Evolutionary conservation across 805 yeast species (phyloP), one percentile per base, ranked within the genome.

Genomic region (Lachancea dasiensis): DNA sequence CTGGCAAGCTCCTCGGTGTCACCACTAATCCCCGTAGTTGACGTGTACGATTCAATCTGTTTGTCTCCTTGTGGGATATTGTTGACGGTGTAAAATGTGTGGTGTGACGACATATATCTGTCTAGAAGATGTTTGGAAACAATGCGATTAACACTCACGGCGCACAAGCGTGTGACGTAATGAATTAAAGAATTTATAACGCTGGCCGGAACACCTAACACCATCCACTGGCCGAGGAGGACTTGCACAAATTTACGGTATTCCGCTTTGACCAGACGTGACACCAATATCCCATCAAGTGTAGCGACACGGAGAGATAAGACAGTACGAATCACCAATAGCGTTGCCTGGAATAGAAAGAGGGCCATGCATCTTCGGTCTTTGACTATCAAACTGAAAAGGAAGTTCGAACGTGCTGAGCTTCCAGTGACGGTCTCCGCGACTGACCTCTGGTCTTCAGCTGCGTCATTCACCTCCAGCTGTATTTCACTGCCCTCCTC

Each of bases 121-220:
- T 77, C 74, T 51, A 86, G 67, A 31, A 89, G 65, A 46, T 72
- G 69, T 14, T 70, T 64, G 10, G 92, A 84, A 35, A 89, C 65
- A 51, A 78, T 75, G 27, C 68, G 61, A 47, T 95, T 72, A 47
- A 86, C 72, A 23, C 71, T 55, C 40, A 74, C 69, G 1, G 85
- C 67, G 41, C 82, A 65, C 36, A 75, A 66, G 42, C 69, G 72
- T 30, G 78, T 79, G 2, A 79, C 70, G 64, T 75, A 81, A 11
- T 69, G 66, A 37, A 87, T 69, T 38, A 83, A 58, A 0, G 95
- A 75, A 51, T 87, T 86, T 7, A 84, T 79, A 21, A 84, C 53
- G 2, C 95, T 74, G 1, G 95, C 92, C 0, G 97, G 97, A 7
- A 86, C 57, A 8, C 96, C 95, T 10, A 89, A 67, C 11, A 76